phyloP scores from a whole-genome alignment of 257 asterid species.

The Osmanthus fragrans region DNA sequence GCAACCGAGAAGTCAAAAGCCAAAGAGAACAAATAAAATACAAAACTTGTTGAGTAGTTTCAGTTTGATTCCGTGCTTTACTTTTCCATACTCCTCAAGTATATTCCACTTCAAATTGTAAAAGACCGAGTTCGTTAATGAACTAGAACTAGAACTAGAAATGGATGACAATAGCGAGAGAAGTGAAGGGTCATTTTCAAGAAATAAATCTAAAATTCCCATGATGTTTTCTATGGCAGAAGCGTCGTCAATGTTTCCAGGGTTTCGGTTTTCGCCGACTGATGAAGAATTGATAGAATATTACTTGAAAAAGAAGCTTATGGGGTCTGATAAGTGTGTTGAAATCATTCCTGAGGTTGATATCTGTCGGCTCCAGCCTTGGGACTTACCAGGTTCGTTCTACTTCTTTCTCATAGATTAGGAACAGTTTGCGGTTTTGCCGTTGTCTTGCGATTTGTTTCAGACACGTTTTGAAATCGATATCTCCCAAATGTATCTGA shows the following conservation, averaged over 20 bases:
- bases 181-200: neutral
- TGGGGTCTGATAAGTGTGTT: slow-evolving; percentile 48
- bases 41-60: slow-evolving; percentile 12
- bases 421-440: too few species aligned
- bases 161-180: slow-evolving; percentile 14
- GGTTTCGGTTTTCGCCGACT: slow-evolving; percentile 82
- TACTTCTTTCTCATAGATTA: neutral
- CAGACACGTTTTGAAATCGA: too few species aligned
- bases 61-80: slow-evolving; percentile 29
- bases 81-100: slow-evolving; percentile 16
- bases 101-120: neutral
- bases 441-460: too few species aligned
- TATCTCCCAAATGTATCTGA: too few species aligned
- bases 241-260: slow-evolving; percentile 75
- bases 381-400: slow-evolving; percentile 94
- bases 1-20: neutral
- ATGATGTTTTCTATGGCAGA: slow-evolving; percentile 63
- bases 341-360: slow-evolving; percentile 76
- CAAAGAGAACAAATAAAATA: neutral
- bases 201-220: slow-evolving; percentile 4
- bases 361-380: slow-evolving; percentile 77
- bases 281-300: slow-evolving; percentile 76
- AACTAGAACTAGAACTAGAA: neutral
- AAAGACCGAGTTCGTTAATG: neutral
- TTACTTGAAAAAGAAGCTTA: slow-evolving; percentile 67